Evolutionary conservation across 129 eudicot species (phyloP).

Genomic region (Oenanthe sinensis): DNA sequence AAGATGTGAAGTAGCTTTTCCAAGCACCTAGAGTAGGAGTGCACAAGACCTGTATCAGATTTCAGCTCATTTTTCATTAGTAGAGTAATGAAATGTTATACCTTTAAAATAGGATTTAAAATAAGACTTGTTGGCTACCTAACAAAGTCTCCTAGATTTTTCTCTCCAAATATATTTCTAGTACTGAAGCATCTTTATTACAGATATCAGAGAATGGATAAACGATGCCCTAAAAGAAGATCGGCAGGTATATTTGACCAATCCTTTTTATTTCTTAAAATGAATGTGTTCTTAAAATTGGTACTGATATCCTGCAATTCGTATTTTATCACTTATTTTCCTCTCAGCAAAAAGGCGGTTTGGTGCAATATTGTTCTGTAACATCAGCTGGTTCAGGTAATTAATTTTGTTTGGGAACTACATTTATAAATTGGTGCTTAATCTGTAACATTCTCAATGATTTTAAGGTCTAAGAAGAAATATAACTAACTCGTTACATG

Average conservation of each 20-base stretch:
- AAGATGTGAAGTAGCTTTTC: background rate
- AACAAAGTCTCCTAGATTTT: background rate
- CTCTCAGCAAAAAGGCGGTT: slow-evolving; percentile 39
- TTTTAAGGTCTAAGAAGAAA: background rate
- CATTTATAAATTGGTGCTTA: background rate
- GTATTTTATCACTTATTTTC: slow-evolving; percentile 4
- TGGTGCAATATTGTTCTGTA: slow-evolving; percentile 59
- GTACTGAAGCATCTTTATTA: slow-evolving; percentile 13
- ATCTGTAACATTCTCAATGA: background rate
- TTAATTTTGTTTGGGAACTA: background rate
- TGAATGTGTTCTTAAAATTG: background rate
- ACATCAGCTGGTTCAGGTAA: slow-evolving; percentile 67
- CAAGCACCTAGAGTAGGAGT: background rate
- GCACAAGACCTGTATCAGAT: background rate
- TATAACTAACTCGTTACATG: background rate
- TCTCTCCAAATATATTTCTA: background rate
- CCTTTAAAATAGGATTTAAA: background rate
- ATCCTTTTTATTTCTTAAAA: background rate
- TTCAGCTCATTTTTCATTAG: background rate
- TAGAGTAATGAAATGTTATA: background rate
- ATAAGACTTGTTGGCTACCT: slow-evolving; percentile 1
- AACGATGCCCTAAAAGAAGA: slow-evolving; percentile 44
- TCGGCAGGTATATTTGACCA: slow-evolving; percentile 37
- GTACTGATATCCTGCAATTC: background rate
- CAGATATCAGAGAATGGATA: slow-evolving; percentile 51